A percentile compares a stretch with the other conserved stretches of the same genome.
Conservation (phyloP, 164 flowering plant genomes). For the Annona squamosa region DNA sequence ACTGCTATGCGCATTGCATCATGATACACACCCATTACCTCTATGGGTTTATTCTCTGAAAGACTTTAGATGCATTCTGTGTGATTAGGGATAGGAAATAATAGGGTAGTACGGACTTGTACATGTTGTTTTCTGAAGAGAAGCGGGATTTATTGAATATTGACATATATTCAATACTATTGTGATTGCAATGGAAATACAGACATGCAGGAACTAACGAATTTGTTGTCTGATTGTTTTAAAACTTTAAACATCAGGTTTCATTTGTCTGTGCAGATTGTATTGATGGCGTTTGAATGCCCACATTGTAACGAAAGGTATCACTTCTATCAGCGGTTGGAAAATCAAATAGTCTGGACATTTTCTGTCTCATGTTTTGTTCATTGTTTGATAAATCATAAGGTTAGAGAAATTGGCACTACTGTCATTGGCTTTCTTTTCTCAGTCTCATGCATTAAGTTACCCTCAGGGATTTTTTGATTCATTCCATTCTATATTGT, state of each 20-base stretch:
- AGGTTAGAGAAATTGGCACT: background rate
- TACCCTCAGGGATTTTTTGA: background rate
- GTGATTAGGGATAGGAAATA: background rate
- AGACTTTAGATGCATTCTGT: background rate
- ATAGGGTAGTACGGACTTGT: background rate
- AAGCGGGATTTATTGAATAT: background rate
- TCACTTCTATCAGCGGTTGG: background rate
- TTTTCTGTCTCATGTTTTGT: background rate
- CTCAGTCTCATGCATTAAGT: background rate
- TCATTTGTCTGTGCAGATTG: constrained; percentile 38
- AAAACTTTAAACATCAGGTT: background rate
- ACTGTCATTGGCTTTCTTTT: background rate
- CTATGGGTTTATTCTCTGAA: background rate
- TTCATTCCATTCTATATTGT: background rate
- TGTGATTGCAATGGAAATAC: background rate
- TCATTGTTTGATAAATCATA: background rate
- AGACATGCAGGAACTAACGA: background rate
- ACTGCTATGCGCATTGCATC: background rate
- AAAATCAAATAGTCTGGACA: background rate
- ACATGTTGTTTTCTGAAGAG: background rate
- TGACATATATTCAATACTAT: background rate
- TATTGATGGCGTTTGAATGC: constrained; percentile 92
- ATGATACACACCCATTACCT: background rate
- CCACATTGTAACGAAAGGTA: constrained; percentile 92
- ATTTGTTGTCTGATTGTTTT: background rate